phyloP scores from a whole-genome alignment of 345 rosid genomes.

The Salix caprea region DNA sequence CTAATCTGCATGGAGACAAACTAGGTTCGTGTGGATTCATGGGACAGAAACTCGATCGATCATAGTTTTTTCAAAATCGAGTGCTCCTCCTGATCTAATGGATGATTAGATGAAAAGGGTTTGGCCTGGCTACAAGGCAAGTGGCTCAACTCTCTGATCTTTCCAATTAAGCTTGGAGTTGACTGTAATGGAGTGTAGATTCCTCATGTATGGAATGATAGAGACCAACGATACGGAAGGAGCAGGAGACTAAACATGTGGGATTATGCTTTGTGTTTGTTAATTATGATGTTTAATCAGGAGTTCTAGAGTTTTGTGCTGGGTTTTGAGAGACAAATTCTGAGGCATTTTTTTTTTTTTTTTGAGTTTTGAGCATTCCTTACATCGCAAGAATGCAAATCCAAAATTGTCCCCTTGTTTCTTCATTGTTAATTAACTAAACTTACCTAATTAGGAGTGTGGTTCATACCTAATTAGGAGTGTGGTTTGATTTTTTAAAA shows the following conservation, averaged over 20 bases:
- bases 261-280: slow-evolving; percentile 26
- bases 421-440: not conserved
- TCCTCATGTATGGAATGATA: not conserved
- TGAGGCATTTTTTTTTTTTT: no score
- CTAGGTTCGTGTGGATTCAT: not conserved
- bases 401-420: slow-evolving; percentile 1
- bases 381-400: not conserved
- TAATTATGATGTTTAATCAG: not conserved
- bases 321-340: slow-evolving; percentile 16
- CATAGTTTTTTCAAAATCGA: not conserved
- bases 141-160: not conserved
- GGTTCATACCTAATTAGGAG: no score
- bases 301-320: not conserved
- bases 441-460: no score
- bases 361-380: slow-evolving; percentile 13
- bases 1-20: not conserved
- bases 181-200: not conserved
- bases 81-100: not conserved
- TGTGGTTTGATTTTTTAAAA: no score
- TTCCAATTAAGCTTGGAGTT: not conserved
- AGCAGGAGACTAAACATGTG: slow-evolving; percentile 42
- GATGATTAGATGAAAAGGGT: not conserved
- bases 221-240: slow-evolving; percentile 15
- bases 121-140: not conserved
- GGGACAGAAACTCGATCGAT: not conserved